phyloP scores from a whole-genome alignment of 352 stramenopile genomes.

The Pythium phragmiticola region DNA sequence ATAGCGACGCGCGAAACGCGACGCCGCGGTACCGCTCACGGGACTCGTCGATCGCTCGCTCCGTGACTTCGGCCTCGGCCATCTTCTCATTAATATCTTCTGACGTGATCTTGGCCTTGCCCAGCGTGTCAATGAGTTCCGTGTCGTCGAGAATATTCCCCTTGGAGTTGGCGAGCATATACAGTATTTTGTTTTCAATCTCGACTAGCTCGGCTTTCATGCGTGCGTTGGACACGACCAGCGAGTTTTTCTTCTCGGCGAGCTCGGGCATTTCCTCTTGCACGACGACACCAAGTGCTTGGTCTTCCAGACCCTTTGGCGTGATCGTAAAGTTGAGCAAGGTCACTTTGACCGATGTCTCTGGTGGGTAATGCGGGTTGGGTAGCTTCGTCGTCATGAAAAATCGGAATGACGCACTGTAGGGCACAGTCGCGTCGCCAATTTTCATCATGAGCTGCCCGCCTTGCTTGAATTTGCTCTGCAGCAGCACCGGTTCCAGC shows the following conservation, averaged over 20 bases:
- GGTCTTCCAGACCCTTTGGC: slow-evolving; percentile 87
- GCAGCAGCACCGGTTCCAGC: slow-evolving; percentile 88
- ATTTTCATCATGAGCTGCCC: slow-evolving; percentile 93
- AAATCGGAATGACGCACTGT: slow-evolving; percentile 89
- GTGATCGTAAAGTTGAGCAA: slow-evolving; percentile 94
- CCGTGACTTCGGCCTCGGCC: slow-evolving; percentile 89
- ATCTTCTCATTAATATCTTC: slow-evolving; percentile 94
- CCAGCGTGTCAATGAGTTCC: slow-evolving; percentile 91
- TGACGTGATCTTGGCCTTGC: slow-evolving; percentile 90
- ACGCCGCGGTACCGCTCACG: slow-evolving; percentile 89
- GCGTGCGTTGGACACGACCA: slow-evolving; percentile 89
- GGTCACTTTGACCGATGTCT: slow-evolving; percentile 92
- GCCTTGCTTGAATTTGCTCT: slow-evolving; percentile 93
- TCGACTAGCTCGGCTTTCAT: slow-evolving; percentile 93
- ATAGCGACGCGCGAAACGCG: slow-evolving; percentile 84
- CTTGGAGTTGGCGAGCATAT: slow-evolving; percentile 92
- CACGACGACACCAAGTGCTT: slow-evolving; percentile 90
- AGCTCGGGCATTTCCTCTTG: slow-evolving; percentile 93
- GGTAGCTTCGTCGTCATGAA: slow-evolving; percentile 94
- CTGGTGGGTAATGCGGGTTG: slow-evolving; percentile 92
- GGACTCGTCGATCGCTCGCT: slow-evolving; percentile 90
- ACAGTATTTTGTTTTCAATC: slow-evolving; percentile 94
- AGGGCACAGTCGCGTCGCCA: slow-evolving; percentile 89
- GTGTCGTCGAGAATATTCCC: slow-evolving; percentile 93
- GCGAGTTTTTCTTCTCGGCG: slow-evolving; percentile 92